Evolutionary conservation across 352 stramenopile species (phyloP).

Genomic region (Proteromonas lacertae): DNA sequence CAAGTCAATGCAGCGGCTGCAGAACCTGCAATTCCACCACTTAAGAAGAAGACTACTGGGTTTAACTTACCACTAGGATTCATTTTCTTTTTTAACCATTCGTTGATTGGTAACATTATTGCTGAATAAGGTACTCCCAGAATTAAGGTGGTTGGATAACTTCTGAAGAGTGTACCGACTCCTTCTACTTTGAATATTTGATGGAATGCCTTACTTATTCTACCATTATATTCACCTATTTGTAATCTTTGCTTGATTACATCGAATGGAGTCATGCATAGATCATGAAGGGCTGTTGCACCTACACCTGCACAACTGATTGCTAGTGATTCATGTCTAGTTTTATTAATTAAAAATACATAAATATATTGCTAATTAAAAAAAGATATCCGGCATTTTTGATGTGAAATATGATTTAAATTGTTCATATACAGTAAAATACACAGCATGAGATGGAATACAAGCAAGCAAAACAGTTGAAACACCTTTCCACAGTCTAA

Average conservation of each 20-base stretch:
- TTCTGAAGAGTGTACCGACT: constrained; percentile 39
- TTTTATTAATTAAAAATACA: no score
- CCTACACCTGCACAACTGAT: constrained; percentile 33
- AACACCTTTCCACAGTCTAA: constrained; percentile 69
- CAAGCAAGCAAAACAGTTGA: constrained; percentile 85
- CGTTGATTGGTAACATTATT: constrained; percentile 88
- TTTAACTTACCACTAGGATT: constrained; percentile 37
- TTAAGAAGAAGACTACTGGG: constrained; percentile 51
- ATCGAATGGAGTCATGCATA: constrained; percentile 91
- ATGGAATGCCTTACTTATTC: constrained; percentile 14
- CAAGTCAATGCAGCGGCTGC: constrained; percentile 62
- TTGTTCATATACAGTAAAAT: constrained; percentile 60
- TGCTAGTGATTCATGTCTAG: no score
- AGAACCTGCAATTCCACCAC: constrained; percentile 54
- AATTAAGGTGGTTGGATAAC: constrained; percentile 77
- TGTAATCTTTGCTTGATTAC: constrained; percentile 95
- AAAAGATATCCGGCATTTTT: constrained; percentile 14
- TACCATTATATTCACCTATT: constrained; percentile 92
- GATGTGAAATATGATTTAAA: constrained; percentile 35
- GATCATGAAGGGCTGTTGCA: constrained; percentile 76
- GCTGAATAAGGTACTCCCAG: constrained; percentile 95
- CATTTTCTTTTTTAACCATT: constrained; percentile 42
- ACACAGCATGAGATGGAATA: constrained; percentile 41
- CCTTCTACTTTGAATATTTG: constrained; percentile 21
- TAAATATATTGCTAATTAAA: constrained; percentile 4